Conservation (phyloP, 225 moss, liverwort and hornwort genomes). For the Polytrichum commune region DNA sequence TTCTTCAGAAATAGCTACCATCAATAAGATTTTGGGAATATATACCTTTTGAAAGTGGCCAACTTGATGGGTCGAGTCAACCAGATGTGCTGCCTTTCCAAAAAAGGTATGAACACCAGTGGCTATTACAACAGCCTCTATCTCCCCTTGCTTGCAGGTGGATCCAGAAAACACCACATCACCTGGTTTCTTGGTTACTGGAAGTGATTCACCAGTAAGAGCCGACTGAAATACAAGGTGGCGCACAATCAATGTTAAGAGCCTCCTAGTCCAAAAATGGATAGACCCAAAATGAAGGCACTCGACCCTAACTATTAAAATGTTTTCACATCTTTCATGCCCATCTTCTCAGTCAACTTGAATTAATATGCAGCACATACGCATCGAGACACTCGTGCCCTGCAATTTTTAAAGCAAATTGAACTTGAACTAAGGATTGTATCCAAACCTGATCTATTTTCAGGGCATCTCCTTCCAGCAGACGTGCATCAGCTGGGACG, state of each 20-base stretch:
- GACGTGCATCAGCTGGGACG: conserved; percentile 50
- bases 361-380: too few species aligned
- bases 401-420: too few species aligned
- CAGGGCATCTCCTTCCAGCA: conserved; percentile 46
- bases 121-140: conserved; percentile 64
- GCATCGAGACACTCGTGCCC: too few species aligned
- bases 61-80: conserved; percentile 66
- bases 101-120: conserved; percentile 70
- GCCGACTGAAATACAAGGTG: conserved; percentile 37
- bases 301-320: too few species aligned
- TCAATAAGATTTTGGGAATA: too few species aligned
- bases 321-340: too few species aligned
- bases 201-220: conserved; percentile 51
- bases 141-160: conserved; percentile 71
- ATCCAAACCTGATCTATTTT: conserved; percentile 44
- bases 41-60: conserved; percentile 69
- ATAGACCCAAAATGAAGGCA: neutral
- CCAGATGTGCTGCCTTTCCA: conserved; percentile 71
- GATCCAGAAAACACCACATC: conserved; percentile 54
- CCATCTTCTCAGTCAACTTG: too few species aligned
- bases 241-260: neutral
- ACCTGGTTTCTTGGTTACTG: conserved; percentile 54
- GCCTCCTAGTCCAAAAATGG: neutral
- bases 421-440: too few species aligned
- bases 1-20: too few species aligned